Base-by-base conservation (phyloP, 2,329 filamentous ascomycete species). In the Microthyrium microscopicum region DNA sequence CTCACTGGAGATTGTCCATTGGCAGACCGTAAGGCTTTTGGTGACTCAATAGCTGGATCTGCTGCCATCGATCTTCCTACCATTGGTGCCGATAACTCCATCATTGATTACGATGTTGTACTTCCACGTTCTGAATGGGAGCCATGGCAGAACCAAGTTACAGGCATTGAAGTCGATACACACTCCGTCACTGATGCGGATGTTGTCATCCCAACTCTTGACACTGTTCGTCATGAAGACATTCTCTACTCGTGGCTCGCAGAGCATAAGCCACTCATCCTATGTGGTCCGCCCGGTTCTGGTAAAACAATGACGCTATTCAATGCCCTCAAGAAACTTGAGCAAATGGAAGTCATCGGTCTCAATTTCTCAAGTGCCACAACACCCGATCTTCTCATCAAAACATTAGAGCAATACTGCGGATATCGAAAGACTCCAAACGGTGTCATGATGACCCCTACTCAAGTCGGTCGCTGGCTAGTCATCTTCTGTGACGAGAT, bases 231-330 rank as follows among this genome's bases (percentile, higher is more conserved):
- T 20, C 89, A 99, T 46, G 89, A 99, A 55, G 89, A 95, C 56
- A 82, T 99, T n/a, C 67, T 99, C 12, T 98, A 98, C 62, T 98
- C 91, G 3, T 98, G 89, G 89, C 72, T 99, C 28, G 89, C 91
- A 12, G 89, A 99, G 54, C 89, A 99, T 54, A 98, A 98, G 61
- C 89, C 91, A 9, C 66, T 99, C 13, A 64, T 99, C 33, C 77
- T 99, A 12, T 99, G 89, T 53, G 91, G 89, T 55, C 91, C 89
- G 51, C 89, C 89, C 38, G 89, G 89, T 61, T 98, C 89, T 33
- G 89, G 89, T 66, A 99, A 99, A 64, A 99, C 89, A 4, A 99
- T 99, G 89, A 99, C 89, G 8, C 64, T 99, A 9, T 99, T 99
- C 63, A 94, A 87, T 52, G 89, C 89, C 21, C 71, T 99, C 34